These are phyloP conservation scores for Fusarium graminum DNA, from an alignment of 2,329 filamentous ascomycete genomes.

Conservation along the genomic window DNA sequence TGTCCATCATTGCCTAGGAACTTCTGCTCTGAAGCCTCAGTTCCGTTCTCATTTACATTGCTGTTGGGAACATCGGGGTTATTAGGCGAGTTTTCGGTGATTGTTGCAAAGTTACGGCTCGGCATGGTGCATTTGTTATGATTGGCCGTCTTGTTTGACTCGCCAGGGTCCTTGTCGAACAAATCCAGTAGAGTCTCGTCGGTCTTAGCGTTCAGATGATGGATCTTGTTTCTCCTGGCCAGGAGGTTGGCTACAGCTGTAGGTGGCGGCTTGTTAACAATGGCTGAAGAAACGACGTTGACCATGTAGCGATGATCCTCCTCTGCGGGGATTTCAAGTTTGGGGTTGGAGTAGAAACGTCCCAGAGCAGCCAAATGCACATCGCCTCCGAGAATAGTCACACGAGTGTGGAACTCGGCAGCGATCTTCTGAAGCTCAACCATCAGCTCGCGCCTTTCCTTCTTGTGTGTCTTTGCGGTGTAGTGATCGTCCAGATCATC, in stretches of 20 bases:
- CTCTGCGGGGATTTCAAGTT: conserved; percentile 80
- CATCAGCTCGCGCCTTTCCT: conserved; percentile 83
- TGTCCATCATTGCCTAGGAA: conserved; percentile 73
- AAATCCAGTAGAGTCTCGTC: conserved; percentile 95
- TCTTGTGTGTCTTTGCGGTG: conserved; percentile 91
- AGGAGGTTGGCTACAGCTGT: conserved; percentile 90
- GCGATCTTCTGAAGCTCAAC: conserved; percentile 86
- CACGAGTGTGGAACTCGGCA: conserved; percentile 85
- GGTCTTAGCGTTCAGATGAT: conserved; percentile 77
- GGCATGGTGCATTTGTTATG: conserved; percentile 91
- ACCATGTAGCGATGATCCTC: conserved; percentile 94
- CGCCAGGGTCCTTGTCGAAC: conserved; percentile 90
- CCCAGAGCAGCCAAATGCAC: conserved; percentile 93
- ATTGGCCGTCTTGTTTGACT: conserved; percentile 76
- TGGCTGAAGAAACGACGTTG: conserved; percentile 93
- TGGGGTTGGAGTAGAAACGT: conserved; percentile 93
- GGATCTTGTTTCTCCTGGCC: conserved; percentile 87
- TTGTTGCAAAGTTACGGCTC: conserved; percentile 91
- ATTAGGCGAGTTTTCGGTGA: conserved; percentile 86
- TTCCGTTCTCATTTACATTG: conserved; percentile 40
- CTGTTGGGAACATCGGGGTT: conserved; percentile 51
- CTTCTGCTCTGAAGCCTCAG: conserved; percentile 38
- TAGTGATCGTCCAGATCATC: conserved; percentile 98
- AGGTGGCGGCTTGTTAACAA: conserved; percentile 94
- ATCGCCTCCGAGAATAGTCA: conserved; percentile 94